Base-by-base conservation (phyloP, 345 rosid species). In the Streptanthus diversifolius region DNA sequence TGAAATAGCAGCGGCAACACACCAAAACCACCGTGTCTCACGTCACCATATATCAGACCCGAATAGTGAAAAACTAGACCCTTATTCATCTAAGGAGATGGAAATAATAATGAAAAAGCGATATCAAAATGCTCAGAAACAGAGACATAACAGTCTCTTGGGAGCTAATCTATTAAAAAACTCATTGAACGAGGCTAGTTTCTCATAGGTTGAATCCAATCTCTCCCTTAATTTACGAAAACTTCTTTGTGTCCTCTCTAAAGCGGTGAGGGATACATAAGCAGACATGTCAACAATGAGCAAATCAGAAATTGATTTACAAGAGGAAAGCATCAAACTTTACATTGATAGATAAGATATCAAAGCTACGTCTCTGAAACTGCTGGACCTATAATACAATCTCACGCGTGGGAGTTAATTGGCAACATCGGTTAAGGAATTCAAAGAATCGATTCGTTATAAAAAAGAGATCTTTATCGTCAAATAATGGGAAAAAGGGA, bases 281-380 rank as follows among this genome's bases (percentile, higher is more conserved):
- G 13, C 21, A 54, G 37, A 54, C 60, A 54, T n/a, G 29, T 4
- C n/a, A 60, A 8, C 41, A 71, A 37, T 18, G 61, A 39, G 32
- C 22, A 61, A 61, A 15, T 51, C 43, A 62, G 5, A 72, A 19
- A 53, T 53, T 53, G 63, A 41, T 5, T 4, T 21, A 19, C 14
- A 47, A 63, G 52, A 43, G 15, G 40, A 63, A 63, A 47, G 70
- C 14, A 49, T 66, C 59, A 48, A 66, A 51, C 59, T 49, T 65
- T 58, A 58, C 21, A 44, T 29, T 44, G 39, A 55, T 36, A 43
- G 32, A 32, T 52, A 4, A 8, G 7, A 43, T 17, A 41, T 18
- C 18, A 49, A 55, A 29, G 44, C 55, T 52, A 24, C 1, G 61
- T 53, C 17, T 67, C 59, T 4, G 25, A 40, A 22, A 52, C 45